phyloP scores from a whole-genome alignment of 2,329 filamentous ascomycete genomes.

The Trichoderma hamatum region DNA sequence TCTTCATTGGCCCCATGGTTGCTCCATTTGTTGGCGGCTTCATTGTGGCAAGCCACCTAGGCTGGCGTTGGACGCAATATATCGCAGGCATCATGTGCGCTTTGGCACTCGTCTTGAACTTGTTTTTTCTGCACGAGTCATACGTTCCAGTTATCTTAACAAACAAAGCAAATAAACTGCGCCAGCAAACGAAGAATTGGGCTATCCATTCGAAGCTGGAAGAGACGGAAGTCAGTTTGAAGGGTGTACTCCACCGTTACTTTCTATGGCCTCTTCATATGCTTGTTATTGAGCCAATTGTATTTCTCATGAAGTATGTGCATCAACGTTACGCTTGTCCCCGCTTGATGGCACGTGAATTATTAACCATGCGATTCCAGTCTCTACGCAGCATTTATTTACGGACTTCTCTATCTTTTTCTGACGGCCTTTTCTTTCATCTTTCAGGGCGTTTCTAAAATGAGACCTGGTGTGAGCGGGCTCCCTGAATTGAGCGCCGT shows the following conservation, averaged over 20 bases:
- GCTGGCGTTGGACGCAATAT: neutral
- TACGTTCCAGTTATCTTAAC: neutral
- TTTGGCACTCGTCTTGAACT: neutral
- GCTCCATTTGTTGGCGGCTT: neutral
- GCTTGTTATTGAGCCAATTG: neutral
- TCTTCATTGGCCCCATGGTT: neutral
- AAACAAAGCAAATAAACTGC: neutral
- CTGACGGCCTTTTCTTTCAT: neutral
- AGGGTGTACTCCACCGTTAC: neutral
- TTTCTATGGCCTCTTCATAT: slow-evolving; percentile 10
- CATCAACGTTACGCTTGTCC: neutral
- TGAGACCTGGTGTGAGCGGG: neutral
- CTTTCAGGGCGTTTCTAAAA: neutral
- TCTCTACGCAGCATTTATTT: neutral
- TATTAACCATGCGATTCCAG: neutral
- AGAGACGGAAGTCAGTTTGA: neutral
- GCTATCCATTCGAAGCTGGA: neutral
- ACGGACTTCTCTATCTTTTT: neutral
- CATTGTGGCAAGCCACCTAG: neutral
- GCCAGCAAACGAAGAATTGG: neutral
- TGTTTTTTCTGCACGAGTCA: neutral
- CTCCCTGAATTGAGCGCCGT: neutral
- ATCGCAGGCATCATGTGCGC: neutral
- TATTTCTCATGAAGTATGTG: neutral
- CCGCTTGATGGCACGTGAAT: too few relatives aligned